These are phyloP conservation scores for Hirschioporus abietinus DNA, from an alignment of 768 basidiomycete species.

Conservation along the genomic window DNA sequence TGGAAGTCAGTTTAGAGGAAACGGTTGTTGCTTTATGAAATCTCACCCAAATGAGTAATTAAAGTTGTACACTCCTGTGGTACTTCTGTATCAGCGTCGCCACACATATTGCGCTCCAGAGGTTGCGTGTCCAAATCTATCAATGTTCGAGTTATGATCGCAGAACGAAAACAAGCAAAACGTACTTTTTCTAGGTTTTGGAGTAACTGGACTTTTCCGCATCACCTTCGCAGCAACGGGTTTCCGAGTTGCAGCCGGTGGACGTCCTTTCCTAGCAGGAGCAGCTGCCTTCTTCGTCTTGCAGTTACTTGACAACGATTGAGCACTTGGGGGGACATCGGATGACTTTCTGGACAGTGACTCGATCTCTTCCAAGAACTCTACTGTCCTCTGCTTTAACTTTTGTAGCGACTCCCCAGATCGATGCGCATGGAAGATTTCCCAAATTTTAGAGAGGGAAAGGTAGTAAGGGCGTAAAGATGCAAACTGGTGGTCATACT, in stretches of 20 bases:
- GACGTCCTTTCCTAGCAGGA: constrained; percentile 19
- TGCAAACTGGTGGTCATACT: not conserved
- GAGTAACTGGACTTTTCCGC: constrained; percentile 34
- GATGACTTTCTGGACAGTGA: not conserved
- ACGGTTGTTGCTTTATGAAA: not conserved
- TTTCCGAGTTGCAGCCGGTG: constrained; percentile 15
- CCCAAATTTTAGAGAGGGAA: not conserved
- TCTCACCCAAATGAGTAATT: not conserved
- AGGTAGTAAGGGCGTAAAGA: not conserved
- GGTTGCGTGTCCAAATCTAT: not conserved
- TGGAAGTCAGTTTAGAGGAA: constrained; percentile 3
- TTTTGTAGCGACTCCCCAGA: not conserved
- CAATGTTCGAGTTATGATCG: not conserved
- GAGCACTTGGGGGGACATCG: not conserved
- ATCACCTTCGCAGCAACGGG: constrained; percentile 15
- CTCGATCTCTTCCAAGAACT: not conserved
- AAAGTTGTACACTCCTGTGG: not conserved
- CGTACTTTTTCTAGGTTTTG: constrained; percentile 35
- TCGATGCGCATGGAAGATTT: not conserved
- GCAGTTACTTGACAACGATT: not conserved
- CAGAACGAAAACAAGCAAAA: not conserved
- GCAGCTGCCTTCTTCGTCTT: constrained; percentile 19
- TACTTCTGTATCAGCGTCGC: not conserved
- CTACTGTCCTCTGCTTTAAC: not conserved
- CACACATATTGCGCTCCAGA: not conserved